Base-by-base conservation (phyloP, 169 alveolate species). In the Plasmodium inui region DNA sequence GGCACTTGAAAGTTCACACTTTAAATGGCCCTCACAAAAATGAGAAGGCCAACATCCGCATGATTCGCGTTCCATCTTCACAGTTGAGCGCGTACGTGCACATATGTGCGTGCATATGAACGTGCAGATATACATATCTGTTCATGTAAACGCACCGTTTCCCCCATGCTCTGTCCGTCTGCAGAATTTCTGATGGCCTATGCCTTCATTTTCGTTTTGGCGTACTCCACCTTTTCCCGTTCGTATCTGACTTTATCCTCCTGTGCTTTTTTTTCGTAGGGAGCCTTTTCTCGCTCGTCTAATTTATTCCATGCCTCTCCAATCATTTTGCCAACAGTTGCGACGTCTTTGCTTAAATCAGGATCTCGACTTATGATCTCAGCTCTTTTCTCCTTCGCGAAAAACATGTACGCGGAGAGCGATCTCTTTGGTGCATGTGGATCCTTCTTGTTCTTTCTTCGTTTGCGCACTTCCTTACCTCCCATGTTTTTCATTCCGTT, bases 291-390 rank as follows among this genome's bases (percentile, higher is more conserved):
- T 26, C 94, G 91, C 67, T 97, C 98, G 37, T 93, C 95, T 80
- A 97, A 93, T 26, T 96, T 95, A 92, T 97, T 97, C 99, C 99
- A 97, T 50, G 98, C 99, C 50, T 97, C 98, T 34, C 99, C 99
- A 83, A 97, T 96, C 96, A 97, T 95, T 83, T 97, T 97, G 7
- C 98, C 99, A 12, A 97, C 98, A 19, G 98, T 96, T 4, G 99
- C 98, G 22, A 97, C 98, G 70, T 97, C 98, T 79, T 97, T 96
- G 76, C 96, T 97, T 93, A 97, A 81, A 44, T 95, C 97, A 3
- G 99, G 99, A 90, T 97, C 96, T 79, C 93, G 94, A 50, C 95
- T 92, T 19, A 97, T 95, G 55, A 97, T 96, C 76, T 96, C 98
- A 50, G 95, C 97, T 50, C 99, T 95, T 83, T 97, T 97, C 72